Evolutionary conservation across 192 early-diverging fungal genomes (phyloP).

Genomic region (Spizellomyces punctatus): DNA sequence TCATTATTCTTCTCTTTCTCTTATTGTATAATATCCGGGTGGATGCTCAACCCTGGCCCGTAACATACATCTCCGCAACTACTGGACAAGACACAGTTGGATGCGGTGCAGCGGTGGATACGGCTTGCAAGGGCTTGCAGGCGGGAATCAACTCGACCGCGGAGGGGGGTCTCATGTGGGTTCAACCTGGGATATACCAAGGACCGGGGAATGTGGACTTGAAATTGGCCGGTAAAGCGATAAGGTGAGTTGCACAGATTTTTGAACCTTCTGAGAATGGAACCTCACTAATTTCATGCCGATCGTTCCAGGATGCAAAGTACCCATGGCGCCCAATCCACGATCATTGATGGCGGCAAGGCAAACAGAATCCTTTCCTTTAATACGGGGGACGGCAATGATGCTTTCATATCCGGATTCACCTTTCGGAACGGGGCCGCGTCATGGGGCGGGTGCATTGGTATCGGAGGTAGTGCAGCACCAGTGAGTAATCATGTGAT

Average conservation of each 20-base stretch:
- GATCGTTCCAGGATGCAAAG: neutral
- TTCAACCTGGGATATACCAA: slow-evolving; percentile 4
- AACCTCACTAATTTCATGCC: no score
- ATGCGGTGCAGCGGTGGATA: neutral
- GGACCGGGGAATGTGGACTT: slow-evolving; percentile 1
- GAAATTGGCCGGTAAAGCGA: neutral
- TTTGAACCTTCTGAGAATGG: no score
- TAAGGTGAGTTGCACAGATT: neutral
- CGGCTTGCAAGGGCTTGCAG: slow-evolving; percentile 1
- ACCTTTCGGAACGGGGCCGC: slow-evolving; percentile 14
- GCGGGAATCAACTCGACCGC: slow-evolving; percentile 1
- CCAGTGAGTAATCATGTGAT: slow-evolving; percentile 1
- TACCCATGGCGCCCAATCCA: slow-evolving; percentile 1
- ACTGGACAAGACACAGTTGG: neutral
- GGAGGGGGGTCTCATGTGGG: neutral
- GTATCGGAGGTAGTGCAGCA: slow-evolving; percentile 3
- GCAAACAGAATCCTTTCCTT: neutral
- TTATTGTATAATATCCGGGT: neutral
- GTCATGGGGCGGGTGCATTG: slow-evolving; percentile 11
- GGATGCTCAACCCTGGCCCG: neutral
- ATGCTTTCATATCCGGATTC: neutral
- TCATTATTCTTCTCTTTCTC: no score
- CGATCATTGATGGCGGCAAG: slow-evolving; percentile 2
- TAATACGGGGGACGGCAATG: slow-evolving; percentile 1
- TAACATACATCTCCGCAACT: slow-evolving; percentile 5